These are phyloP conservation scores for Metschnikowia anglica DNA, from an alignment of 805 yeast species.

Conservation along the genomic window DNA sequence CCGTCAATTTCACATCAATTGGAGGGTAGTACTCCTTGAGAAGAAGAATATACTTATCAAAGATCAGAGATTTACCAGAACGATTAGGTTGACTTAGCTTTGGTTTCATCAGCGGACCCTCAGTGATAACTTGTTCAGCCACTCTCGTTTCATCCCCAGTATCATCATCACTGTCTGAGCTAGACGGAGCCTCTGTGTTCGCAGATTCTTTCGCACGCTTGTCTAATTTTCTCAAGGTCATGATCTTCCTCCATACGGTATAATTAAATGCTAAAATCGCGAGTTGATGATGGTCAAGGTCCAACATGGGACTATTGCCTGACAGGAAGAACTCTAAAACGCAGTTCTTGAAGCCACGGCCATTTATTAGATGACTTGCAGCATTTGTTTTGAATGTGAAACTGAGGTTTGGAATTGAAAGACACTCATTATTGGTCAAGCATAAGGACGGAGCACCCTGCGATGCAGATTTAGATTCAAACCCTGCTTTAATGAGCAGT, in stretches of 20 bases:
- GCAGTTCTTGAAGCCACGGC: conserved; percentile 38
- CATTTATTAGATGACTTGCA: conserved; percentile 32
- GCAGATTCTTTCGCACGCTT: neutral
- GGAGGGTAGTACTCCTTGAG: conserved; percentile 13
- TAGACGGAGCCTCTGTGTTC: neutral
- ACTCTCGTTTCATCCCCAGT: conserved; percentile 8
- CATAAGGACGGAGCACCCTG: neutral
- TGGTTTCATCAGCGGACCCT: neutral
- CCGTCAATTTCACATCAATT: conserved; percentile 16
- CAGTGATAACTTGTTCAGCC: neutral
- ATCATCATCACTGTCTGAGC: conserved; percentile 15
- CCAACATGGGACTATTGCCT: conserved; percentile 40
- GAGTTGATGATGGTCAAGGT: conserved; percentile 33
- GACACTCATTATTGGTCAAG: conserved; percentile 23
- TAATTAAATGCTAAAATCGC: conserved; percentile 35
- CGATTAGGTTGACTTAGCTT: too few relatives aligned
- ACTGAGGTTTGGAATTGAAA: conserved; percentile 37
- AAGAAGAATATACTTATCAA: conserved; percentile 5
- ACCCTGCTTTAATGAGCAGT: conserved; percentile 32
- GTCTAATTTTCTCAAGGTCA: conserved; percentile 22
- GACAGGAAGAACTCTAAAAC: conserved; percentile 39
- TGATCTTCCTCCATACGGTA: conserved; percentile 30
- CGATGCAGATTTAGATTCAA: conserved; percentile 7
- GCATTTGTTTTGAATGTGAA: conserved; percentile 38
- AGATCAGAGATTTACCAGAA: neutral